Evolutionary conservation across 2,329 filamentous ascomycete genomes (phyloP), one percentile per base, ranked within the genome.

Genomic region (Daldinia eschscholtzii): DNA sequence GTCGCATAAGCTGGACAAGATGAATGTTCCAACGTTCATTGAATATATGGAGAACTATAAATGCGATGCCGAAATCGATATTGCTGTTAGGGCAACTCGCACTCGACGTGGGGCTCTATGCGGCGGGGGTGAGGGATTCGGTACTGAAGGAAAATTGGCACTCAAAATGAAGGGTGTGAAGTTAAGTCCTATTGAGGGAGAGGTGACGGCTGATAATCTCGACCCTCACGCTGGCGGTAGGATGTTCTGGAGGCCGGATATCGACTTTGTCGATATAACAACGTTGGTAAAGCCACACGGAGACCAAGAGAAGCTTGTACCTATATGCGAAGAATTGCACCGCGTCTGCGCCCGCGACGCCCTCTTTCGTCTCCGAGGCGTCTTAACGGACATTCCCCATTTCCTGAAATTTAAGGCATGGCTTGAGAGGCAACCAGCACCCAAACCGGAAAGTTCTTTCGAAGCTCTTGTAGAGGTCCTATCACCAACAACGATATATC

Each of bases 111-210:
- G 44, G 6, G 13, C 28, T 20, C 12, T 48, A 4, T 28, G 44
- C 44, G 44, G 44, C 13, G 44, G 44, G 23, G 44, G 44, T 13
- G 44, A 48, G 44, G 44, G 44, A 48, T 48, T 48, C 44, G 10
- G 23, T 13, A 20, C 13, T 2, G 44, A 28, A 3, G 44, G 44
- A 6, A 28, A 48, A 26, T 23, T 48, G 10, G 44, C 23, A 10
- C 44, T 48, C 4, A 48, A 28, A 20, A 48, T 48, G 44, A 48
- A 48, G 12, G 44, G 44, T 13, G 44, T n/a, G 5, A 48, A 28
- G 23, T 6, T 48, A 12, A 48, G 44, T 48, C 44, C 44, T 12
- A 26, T 48, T 1, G 44, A 48, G 15, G 44, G 44, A 2, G 44
- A 48, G 6, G 20, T 10, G 20, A 20, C 20, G 3, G 12, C 44